These are phyloP conservation scores for Sugiyamaella boreocaroliniensis DNA, from an alignment of 805 yeast species.

Conservation along the genomic window DNA sequence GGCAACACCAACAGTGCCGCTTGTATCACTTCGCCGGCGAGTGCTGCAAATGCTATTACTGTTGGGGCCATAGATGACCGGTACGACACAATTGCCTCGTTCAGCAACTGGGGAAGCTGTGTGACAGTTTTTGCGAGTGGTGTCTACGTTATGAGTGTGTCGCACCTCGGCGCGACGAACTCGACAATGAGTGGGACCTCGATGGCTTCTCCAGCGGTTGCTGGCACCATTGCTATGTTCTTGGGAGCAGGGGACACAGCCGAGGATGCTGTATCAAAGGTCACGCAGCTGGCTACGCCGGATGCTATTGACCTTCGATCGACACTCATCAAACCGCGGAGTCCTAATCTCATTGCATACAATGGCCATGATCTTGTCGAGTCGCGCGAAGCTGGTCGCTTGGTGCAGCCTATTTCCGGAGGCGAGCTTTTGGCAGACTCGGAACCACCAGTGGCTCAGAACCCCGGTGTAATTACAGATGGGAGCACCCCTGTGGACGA, in stretches of 20 bases:
- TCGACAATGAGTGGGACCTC: constrained; percentile 26
- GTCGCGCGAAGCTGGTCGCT: constrained; percentile 41
- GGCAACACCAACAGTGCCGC: constrained; percentile 78
- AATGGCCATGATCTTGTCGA: constrained; percentile 29
- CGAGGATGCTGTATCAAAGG: constrained; percentile 21
- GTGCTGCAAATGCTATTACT: constrained; percentile 63
- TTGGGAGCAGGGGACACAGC: constrained; percentile 28
- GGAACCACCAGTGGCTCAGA: neutral
- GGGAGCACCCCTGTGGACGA: no score
- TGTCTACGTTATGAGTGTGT: constrained; percentile 41
- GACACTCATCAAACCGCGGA: constrained; percentile 22
- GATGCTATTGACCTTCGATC: constrained; percentile 26
- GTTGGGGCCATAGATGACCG: constrained; percentile 86
- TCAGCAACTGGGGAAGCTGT: constrained; percentile 86
- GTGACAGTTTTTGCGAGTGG: constrained; percentile 84
- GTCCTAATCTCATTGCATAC: constrained; percentile 24
- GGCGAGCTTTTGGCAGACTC: neutral
- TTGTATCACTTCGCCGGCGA: constrained; percentile 76
- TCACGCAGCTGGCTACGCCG: constrained; percentile 18
- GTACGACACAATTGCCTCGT: constrained; percentile 60
- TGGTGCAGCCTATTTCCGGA: neutral
- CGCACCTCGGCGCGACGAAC: constrained; percentile 18
- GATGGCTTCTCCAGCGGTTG: constrained; percentile 28
- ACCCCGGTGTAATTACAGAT: neutral
- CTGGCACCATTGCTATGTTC: constrained; percentile 26